Base-by-base conservation (phyloP, 345 rosid species). In the Populus deltoides region DNA sequence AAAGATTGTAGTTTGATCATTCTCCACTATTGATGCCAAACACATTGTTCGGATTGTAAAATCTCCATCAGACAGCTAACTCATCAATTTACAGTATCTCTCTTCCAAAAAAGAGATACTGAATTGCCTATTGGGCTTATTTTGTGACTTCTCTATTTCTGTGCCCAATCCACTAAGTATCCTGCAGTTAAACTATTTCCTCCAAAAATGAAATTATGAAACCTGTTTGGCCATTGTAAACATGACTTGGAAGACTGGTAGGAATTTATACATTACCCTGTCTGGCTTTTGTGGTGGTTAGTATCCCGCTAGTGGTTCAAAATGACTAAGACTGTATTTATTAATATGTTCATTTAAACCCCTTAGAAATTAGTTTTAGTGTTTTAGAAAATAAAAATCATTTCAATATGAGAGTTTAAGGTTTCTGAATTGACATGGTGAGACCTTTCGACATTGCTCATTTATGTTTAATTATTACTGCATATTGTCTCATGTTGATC, bases 1-100 rank as follows among this genome's bases (percentile, higher is more conserved):
- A 31, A 77, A 66, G 76, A 31, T 72, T 72, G 65, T 76, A 24
- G 57, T 47, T 47, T 47, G 78, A 75, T 57, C 57, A 67, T 74
- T 29, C 45, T 35, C 39, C 53, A 35, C 62, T 18, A 43, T 77
- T 53, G 55, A n/a, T 70, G 59, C 45, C 29, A 47, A 41, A 10
- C 74, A 35, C 59, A 41, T 62, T 4, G 8, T 36, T 59, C n/a
- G 13, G 47, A 31, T 55, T 20, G 12, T n/a, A 51, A 39, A 39
- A 10, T 43, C 59, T 24, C 9, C 15, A 25, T 70, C 16, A 27
- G 29, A 55, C 59, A 7, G n/a, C 17, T 5, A 35, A 18, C 15
- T 65, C 29, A 9, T 71, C 55, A 49, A 47, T 45, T 45, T 70
- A 68, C 24, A 35, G 7, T 45, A 16, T 13, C 7, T 71, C 41